phyloP scores from a whole-genome alignment of 2,329 filamentous ascomycete genomes.

The Sporothrix sp. region DNA sequence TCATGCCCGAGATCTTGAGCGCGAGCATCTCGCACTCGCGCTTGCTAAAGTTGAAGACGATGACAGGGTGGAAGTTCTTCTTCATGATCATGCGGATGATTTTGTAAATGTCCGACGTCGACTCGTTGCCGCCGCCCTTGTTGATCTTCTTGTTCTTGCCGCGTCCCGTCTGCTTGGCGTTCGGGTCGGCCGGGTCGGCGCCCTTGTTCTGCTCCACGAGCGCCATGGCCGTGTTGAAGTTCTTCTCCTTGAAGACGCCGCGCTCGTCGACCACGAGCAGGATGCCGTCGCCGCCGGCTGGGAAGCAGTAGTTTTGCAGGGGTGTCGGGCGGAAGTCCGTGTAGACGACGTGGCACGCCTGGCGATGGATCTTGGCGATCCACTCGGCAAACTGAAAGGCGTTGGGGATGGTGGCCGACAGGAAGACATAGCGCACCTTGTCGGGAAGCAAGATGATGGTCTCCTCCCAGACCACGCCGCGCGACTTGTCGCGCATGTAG shows the following conservation, averaged over 20 bases:
- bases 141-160: slow-evolving; percentile 88
- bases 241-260: slow-evolving; percentile 88
- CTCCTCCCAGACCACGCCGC: slow-evolving; percentile 98
- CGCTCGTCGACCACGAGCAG: slow-evolving; percentile 95
- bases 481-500: slow-evolving; percentile 88
- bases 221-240: slow-evolving; percentile 94
- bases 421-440: slow-evolving; percentile 97
- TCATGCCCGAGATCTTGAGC: slow-evolving; percentile 72
- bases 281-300: slow-evolving; percentile 83
- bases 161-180: slow-evolving; percentile 72
- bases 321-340: slow-evolving; percentile 97
- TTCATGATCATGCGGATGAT: slow-evolving; percentile 98
- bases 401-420: slow-evolving; percentile 96
- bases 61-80: slow-evolving; percentile 94
- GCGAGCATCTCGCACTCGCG: slow-evolving; percentile 89
- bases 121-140: slow-evolving; percentile 64
- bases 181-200: slow-evolving; percentile 67
- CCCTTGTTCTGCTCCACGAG: slow-evolving; percentile 82
- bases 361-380: slow-evolving; percentile 96
- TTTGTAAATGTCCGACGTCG: slow-evolving; percentile 80
- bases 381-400: slow-evolving; percentile 99
- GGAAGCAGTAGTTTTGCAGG: slow-evolving; percentile 96
- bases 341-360: slow-evolving; percentile 97
- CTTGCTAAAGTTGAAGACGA: slow-evolving; percentile 99
- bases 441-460: slow-evolving; percentile 96